A percentile compares a stretch with the other conserved stretches of the same genome.
Conservation (phyloP, 257 asterid species). For the Asclepias syriaca region DNA sequence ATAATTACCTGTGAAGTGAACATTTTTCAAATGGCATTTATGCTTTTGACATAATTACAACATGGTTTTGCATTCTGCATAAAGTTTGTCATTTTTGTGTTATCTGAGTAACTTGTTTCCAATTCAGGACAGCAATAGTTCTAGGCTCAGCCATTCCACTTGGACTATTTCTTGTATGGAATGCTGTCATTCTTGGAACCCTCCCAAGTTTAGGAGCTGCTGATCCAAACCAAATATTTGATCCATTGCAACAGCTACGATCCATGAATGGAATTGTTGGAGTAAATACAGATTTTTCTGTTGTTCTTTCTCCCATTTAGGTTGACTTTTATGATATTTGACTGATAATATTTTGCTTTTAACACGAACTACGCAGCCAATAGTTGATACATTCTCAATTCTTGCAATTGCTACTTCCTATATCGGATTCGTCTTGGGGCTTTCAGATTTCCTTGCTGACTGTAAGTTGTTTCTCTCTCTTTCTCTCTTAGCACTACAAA, state of each 20-base stretch:
- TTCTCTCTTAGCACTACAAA: neutral
- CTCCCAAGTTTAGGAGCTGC: conserved; percentile 40
- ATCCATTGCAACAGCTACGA: conserved; percentile 68
- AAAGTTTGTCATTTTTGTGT: neutral
- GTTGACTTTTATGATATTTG: neutral
- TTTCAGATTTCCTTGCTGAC: conserved; percentile 76
- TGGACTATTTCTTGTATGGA: conserved; percentile 77
- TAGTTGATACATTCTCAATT: conserved; percentile 75
- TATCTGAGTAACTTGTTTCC: conserved; percentile 16
- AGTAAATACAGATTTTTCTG: conserved; percentile 34
- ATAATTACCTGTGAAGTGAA: neutral
- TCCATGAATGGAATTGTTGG: conserved; percentile 69
- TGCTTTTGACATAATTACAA: neutral
- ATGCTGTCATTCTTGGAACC: conserved; percentile 87
- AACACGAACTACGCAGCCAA: conserved; percentile 50
- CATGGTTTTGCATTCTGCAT: neutral
- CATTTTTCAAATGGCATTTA: neutral
- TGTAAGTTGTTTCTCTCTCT: conserved; percentile 41
- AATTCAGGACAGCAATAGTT: conserved; percentile 74
- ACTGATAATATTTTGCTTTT: neutral
- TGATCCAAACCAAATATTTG: conserved; percentile 32
- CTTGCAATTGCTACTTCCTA: conserved; percentile 79
- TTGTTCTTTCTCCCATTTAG: neutral
- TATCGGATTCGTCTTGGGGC: conserved; percentile 83
- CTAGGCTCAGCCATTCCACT: conserved; percentile 85